A percentile compares a stretch with the other conserved stretches of the same genome.
These are phyloP conservation scores for Teratosphaeria viscida DNA, from an alignment of 2,329 filamentous ascomycete genomes.

Conservation along the genomic window DNA sequence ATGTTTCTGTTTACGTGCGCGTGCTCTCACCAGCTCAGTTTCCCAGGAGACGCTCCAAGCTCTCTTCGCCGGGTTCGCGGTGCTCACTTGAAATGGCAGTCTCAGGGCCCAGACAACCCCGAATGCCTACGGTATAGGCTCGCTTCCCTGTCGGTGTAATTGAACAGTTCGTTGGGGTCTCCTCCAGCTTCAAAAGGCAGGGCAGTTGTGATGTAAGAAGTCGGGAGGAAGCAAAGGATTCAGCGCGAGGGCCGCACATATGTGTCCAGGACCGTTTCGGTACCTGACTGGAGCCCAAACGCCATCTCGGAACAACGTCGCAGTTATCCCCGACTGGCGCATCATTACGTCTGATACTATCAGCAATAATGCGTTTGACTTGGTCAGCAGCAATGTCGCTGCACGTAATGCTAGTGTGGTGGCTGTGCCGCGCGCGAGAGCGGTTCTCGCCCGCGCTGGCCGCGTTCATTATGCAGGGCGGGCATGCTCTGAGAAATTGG, in stretches of 20 bases:
- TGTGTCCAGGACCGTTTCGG: not conserved
- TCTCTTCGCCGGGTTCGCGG: not conserved
- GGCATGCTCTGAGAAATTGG: not conserved
- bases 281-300: not conserved
- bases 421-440: not conserved
- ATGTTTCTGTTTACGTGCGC: conserved; percentile 7
- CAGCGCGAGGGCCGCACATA: not conserved
- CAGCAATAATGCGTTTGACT: not conserved
- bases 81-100: not conserved
- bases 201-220: not conserved
- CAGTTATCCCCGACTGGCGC: not conserved
- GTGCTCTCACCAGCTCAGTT: not conserved
- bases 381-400: not conserved
- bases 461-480: not conserved
- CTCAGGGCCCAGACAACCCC: not conserved
- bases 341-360: not conserved
- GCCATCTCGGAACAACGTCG: not conserved
- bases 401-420: not conserved
- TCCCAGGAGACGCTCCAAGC: not conserved
- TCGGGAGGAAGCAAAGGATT: not conserved
- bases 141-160: not conserved
- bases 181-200: not conserved
- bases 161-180: not conserved
- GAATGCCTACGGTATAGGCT: not conserved
- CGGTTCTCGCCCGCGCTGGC: not conserved